Evolutionary conservation across 1,284 basidiomycete genomes (phyloP).

Genomic region (Ustilago esculenta): DNA sequence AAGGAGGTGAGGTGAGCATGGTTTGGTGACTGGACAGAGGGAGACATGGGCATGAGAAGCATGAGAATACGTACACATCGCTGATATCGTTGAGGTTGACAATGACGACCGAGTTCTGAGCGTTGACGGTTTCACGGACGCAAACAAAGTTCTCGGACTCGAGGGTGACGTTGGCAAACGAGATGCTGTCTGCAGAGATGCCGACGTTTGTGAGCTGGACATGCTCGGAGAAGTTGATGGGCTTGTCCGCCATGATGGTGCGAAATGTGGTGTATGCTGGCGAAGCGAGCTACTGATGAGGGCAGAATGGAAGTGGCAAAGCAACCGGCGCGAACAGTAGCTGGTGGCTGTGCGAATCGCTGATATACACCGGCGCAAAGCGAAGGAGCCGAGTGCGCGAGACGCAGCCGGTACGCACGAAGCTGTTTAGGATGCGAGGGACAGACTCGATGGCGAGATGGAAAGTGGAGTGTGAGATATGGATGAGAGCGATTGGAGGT

Average conservation of each 20-base stretch:
- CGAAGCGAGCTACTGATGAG: conserved; percentile 15
- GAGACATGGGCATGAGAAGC: too few relatives aligned
- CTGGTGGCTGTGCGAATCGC: too few relatives aligned
- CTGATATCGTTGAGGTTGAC: conserved; percentile 64
- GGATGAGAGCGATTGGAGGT: conserved; percentile 6
- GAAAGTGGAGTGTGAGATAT: conserved; percentile 11
- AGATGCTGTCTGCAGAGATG: conserved; percentile 94
- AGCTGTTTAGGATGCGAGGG: background rate
- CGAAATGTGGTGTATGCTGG: conserved; percentile 5
- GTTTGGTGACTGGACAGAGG: background rate
- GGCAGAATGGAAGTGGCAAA: too few relatives aligned
- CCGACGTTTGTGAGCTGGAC: conserved; percentile 91
- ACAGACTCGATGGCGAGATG: background rate
- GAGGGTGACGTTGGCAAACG: conserved; percentile 93
- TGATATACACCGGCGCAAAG: too few relatives aligned
- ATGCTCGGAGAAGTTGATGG: conserved; percentile 63
- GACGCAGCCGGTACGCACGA: conserved; percentile 1
- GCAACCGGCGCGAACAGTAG: too few relatives aligned
- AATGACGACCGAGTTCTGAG: conserved; percentile 63
- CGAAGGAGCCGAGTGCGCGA: too few relatives aligned
- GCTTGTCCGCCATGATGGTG: conserved; percentile 64
- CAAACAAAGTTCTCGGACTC: conserved; percentile 98
- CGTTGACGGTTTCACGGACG: conserved; percentile 74
- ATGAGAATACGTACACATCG: conserved; percentile 52
- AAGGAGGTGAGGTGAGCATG: conserved; percentile 1